Conservation (phyloP, 2,329 filamentous ascomycete species). For the Trichoderma harzianum region DNA sequence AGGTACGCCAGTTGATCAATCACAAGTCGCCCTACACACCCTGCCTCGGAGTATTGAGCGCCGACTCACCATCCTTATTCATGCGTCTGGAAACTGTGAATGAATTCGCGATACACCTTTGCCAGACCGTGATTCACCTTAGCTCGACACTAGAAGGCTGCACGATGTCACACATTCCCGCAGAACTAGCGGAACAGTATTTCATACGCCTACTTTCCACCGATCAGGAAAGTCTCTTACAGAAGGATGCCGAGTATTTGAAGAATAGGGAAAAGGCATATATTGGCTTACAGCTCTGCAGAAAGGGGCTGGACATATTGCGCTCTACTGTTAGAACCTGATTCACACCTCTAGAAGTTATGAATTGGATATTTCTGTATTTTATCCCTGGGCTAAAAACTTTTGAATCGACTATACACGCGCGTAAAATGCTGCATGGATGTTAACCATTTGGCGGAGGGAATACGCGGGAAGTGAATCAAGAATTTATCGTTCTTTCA, state of each 20-base stretch:
- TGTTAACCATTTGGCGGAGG: accelerated
- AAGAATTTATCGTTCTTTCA: not conserved
- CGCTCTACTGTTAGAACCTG: not conserved
- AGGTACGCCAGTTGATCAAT: not conserved
- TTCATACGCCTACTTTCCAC: not conserved
- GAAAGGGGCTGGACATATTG: not conserved
- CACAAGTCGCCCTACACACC: not conserved
- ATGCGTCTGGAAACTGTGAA: not conserved
- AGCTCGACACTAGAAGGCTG: not conserved
- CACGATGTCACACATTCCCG: not conserved
- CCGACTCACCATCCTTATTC: not conserved
- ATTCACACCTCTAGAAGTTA: not conserved
- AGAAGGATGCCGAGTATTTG: not conserved
- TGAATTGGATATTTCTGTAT: not conserved
- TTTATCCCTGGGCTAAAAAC: not conserved
- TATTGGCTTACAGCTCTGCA: not conserved
- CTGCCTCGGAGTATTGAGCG: not conserved
- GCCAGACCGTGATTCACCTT: not conserved
- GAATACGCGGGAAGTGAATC: not conserved
- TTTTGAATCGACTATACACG: not conserved
- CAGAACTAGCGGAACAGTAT: not conserved
- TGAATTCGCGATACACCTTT: not conserved
- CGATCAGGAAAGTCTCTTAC: not conserved
- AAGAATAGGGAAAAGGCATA: not conserved
- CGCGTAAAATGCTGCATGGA: accelerated